Evolutionary conservation across 768 basidiomycete species (phyloP).

Genomic region (Zangia roseola): DNA sequence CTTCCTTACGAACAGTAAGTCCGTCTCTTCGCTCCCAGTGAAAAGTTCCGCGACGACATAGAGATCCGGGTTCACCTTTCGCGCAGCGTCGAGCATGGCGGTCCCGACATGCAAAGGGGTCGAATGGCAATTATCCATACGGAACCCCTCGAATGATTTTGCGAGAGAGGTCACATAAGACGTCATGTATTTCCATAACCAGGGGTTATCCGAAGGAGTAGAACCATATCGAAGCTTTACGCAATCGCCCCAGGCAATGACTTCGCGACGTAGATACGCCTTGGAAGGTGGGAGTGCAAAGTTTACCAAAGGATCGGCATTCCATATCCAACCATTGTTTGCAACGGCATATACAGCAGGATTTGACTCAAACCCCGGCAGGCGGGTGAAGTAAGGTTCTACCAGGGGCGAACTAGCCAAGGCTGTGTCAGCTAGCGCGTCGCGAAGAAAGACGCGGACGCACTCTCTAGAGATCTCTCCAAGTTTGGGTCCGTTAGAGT

Average conservation of each 20-base stretch:
- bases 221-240: constrained; percentile 96
- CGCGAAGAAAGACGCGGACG: constrained; percentile 29
- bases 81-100: constrained; percentile 87
- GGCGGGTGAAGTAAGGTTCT: constrained; percentile 90
- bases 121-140: constrained; percentile 98
- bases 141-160: constrained; percentile 87
- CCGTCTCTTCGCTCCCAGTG: constrained; percentile 93
- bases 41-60: constrained; percentile 98
- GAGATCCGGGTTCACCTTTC: constrained; percentile 86
- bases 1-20: constrained; percentile 85
- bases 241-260: constrained; percentile 97
- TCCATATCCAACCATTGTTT: constrained; percentile 99
- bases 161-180: constrained; percentile 82
- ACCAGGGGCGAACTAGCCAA: constrained; percentile 71
- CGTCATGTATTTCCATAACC: constrained; percentile 92
- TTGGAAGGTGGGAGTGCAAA: constrained; percentile 93
- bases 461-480: constrained; percentile 77
- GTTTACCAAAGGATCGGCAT: constrained; percentile 90
- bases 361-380: constrained; percentile 57
- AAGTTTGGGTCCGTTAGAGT: constrained; percentile 77
- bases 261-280: constrained; percentile 92
- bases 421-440: constrained; percentile 6
- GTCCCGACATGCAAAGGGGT: constrained; percentile 97
- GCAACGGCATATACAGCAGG: constrained; percentile 72
- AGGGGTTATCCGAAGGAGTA: constrained; percentile 78